A percentile compares a stretch with the other conserved stretches of the same genome.
These are phyloP conservation scores for Zymoseptoria ardabiliae DNA, from an alignment of 2,329 filamentous ascomycete genomes.

Conservation along the genomic window DNA sequence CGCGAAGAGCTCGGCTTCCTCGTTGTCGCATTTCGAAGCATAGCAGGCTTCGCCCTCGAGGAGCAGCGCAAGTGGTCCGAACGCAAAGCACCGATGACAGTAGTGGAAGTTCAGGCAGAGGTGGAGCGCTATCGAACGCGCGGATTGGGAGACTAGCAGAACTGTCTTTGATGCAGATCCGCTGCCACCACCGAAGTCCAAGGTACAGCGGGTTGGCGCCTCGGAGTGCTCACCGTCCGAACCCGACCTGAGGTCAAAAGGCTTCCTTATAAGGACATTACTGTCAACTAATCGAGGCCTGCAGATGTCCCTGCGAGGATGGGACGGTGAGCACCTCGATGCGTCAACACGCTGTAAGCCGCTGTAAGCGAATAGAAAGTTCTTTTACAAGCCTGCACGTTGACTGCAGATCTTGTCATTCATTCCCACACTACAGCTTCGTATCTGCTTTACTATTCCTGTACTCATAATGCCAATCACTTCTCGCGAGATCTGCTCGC, in stretches of 20 bases:
- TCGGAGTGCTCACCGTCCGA: no score
- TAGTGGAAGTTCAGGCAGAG: constrained; percentile 53
- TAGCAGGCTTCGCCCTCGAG: constrained; percentile 60
- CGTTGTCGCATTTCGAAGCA: constrained; percentile 74
- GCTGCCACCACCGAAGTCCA: not conserved
- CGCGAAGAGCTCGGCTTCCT: constrained; percentile 90
- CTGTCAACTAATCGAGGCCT: no score
- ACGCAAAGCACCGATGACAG: constrained; percentile 51
- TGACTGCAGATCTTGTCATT: no score
- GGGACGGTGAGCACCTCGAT: no score
- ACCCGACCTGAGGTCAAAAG: no score
- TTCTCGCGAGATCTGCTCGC: constrained; percentile 30
- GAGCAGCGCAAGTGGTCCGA: constrained; percentile 50
- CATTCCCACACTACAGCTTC: constrained; percentile 6
- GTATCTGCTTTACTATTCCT: constrained; percentile 18
- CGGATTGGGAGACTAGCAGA: constrained; percentile 2
- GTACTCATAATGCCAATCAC: constrained; percentile 35
- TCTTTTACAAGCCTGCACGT: no score
- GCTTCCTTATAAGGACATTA: no score
- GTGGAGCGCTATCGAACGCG: constrained; percentile 35
- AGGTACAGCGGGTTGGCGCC: no score
- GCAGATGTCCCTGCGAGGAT: no score
- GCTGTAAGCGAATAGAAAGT: no score
- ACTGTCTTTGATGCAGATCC: no score
- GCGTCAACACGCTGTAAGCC: no score